Evolutionary conservation across 495 filamentous ascomycete species (phyloP), one percentile per base, ranked within the genome.

Genomic region (Elaphomyces granulatus): DNA sequence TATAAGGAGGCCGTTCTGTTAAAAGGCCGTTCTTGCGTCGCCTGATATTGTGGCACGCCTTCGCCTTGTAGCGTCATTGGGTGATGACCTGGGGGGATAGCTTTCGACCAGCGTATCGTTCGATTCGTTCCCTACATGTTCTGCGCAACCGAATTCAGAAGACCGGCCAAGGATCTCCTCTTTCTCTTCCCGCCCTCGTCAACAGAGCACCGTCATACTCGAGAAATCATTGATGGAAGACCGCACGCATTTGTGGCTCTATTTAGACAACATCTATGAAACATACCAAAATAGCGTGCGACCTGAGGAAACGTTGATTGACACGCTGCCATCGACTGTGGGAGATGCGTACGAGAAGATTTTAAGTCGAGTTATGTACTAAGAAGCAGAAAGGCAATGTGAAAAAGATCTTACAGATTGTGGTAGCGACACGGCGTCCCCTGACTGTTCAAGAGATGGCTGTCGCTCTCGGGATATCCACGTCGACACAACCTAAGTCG

Each of bases 381-480:
- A 3, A 20, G 8, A 2, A 15, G 4, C 10, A 51, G 8, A 34
- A 20, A 15, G 34, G 34, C 8, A 31, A 31, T 10, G 54, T 46
- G 4, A 43, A 38, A 34, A 50, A 26, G 18, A 26, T 61, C n/a
- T 48, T 66, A 6, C 47, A 57, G 9, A 63, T 63, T n/a, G 38
- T 66, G n/a, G 33, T 59, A 16, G 53, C 44, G n/a, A 55, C 60
- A 20, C 10, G 21, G 36, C 35, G 52, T 16, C 58, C 60, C 9
- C 46, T 65, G 15, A 44, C 46, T 4, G 15, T 58, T 2, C 14
- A 38, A 10, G 60, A 63, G 42, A 45, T 61, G 37, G 48, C 51
- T 19, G 47, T 59, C 21, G 61, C 57, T 3, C 28, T 66, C 2
- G 48, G 41, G 17, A 52, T 65, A n/a, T 47, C 52, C 20, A 42